Evolutionary conservation across 192 early-diverging fungal genomes (phyloP).

Genomic region (Paraglomus brasilianum): DNA sequence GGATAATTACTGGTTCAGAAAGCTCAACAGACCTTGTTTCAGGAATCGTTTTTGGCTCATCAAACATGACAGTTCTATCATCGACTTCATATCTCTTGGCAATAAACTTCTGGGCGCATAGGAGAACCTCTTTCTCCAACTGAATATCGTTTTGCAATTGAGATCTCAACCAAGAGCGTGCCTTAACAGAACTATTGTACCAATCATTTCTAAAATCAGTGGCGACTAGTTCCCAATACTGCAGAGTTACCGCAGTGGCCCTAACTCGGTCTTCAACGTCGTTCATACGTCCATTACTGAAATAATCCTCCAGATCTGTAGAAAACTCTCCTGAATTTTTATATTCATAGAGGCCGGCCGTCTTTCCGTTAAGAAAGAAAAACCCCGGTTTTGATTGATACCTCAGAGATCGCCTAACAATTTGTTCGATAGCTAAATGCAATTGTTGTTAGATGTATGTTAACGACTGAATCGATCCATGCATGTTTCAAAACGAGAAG

Average conservation of each 20-base stretch:
- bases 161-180: conserved; percentile 8
- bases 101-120: conserved; percentile 19
- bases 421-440: not conserved
- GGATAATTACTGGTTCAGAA: too few relatives aligned
- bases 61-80: not conserved
- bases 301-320: conserved; percentile 12
- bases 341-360: not conserved
- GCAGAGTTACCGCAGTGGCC: conserved; percentile 12
- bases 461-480: too few relatives aligned
- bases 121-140: conserved; percentile 8
- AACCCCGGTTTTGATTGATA: conserved; percentile 10
- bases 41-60: conserved; percentile 7
- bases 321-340: not conserved
- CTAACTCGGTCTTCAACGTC: conserved; percentile 6
- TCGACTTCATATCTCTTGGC: conserved; percentile 18
- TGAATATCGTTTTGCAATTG: conserved; percentile 17
- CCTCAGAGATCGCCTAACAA: not conserved
- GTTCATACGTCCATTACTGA: not conserved
- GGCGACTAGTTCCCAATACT: conserved; percentile 16
- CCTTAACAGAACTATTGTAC: not conserved
- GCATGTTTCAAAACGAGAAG: too few relatives aligned
- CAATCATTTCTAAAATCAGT: not conserved
- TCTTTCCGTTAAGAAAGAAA: not conserved
- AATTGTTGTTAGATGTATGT: too few relatives aligned
- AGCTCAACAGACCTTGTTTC: too few relatives aligned